Base-by-base conservation (phyloP, 2,329 filamentous ascomycete species). In the Rhytidhysteron rufulum region DNA sequence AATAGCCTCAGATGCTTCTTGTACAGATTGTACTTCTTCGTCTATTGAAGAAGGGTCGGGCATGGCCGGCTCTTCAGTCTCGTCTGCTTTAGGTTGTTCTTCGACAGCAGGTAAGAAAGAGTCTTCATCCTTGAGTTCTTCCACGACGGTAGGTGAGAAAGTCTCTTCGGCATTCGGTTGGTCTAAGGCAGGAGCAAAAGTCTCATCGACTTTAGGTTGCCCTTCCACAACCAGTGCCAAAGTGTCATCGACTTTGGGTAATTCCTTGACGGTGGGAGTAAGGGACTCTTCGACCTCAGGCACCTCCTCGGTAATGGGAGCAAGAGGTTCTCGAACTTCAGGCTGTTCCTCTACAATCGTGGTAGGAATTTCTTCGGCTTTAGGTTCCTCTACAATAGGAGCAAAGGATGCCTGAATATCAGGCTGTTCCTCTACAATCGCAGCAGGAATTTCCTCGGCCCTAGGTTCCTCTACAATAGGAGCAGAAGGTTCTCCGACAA, bases 121-220 rank as follows among this genome's bases (percentile, higher is more conserved):
- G 25, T 20, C 25, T 9, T 6, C 31, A 20, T 44, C 38, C 6
- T 35, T 39, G 3, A 32, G 17, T 8, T 21, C 25, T 20, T 32
- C 34, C 8, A 39, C 31, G 25, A 34, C 11, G 15, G 35, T 21
- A 21, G 30, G 8, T 15, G 4, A 3, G n/a, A n/a, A n/a, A 17
- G 48, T 44, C 24, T 48, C 47, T n/a, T 45, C 40, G 10, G 31
- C 31, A 4, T 34, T 24, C 19, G 33, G 11, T 13, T 25, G 24
- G n/a, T n/a, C 31, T 15, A 11, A 17, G 16, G 16, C 10, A 15
- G 39, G 19, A n/a, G 34, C 29, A 20, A 39, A 9, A 20, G 32
- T 13, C 8, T 5, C 19, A 11, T 43, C 31, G n/a, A n/a, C n/a
- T n/a, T n/a, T n/a, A n/a, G n/a, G n/a, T n/a, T n/a, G n/a, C n/a